Base-by-base conservation (phyloP, 371 early-diverging fungal genomes). In the Haplosporangium sp. region DNA sequence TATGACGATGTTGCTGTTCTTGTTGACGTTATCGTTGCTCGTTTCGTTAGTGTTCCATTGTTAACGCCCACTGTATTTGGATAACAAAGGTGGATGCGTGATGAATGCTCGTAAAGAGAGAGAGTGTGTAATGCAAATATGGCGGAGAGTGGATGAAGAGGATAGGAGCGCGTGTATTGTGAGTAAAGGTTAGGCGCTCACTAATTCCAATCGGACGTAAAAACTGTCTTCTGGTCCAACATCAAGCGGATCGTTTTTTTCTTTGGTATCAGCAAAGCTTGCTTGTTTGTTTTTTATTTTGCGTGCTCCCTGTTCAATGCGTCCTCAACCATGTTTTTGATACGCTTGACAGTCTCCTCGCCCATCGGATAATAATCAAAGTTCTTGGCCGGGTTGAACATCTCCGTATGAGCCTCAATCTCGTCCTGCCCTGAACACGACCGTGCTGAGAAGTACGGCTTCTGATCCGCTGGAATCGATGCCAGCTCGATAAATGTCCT, bases 401-500 rank as follows among this genome's bases (percentile, higher is more conserved):
- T 89, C 59, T 83, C 83, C 37, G 83, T 87, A 45, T 89, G 89
- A 0, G 89, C 89, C 42, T 76, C 76, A 41, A 89, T 79, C 56
- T 77, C 77, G 36, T 77, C 82, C 40, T 77, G 68, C 6, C 79
- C 79, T 5, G 79, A 77, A 55, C 79, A 77, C 46, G 55, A 37
- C 13, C 79, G 57, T 3, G 68, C 40, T n/a, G 79, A 77, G 18
- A 77, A 77, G 11, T 45, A 52, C 5, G 55, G 9, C 13, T 29
- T 64, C 14, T 43, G 61, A 14, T 45, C 55, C 1, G 20, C 14
- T 2, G 79, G 62, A 29, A 67, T 64, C 7, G 72, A 41, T 5
- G 64, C 18, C 42, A 83, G 54, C 20, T 81, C 83, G 20, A 89
- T 83, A 54, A 89, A 89, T 9, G 87, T 89, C 42, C 82, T 69